Base-by-base conservation (phyloP, 768 basidiomycete species). In the Tulasnella sp. region DNA sequence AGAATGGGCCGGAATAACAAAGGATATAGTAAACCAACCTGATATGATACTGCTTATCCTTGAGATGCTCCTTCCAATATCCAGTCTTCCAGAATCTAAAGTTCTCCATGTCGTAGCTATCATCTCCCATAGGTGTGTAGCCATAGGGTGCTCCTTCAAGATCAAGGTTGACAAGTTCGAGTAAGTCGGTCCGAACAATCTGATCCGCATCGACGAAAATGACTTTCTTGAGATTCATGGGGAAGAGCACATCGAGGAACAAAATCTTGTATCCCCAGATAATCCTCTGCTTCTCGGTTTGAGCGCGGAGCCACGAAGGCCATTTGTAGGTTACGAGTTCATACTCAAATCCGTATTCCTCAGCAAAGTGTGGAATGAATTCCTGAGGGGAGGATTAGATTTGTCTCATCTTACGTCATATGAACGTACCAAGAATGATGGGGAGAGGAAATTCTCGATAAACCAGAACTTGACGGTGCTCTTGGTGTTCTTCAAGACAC, bases 251-350 rank as follows among this genome's bases (percentile, higher is more conserved):
- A 59, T 99, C 95, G 13, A 99, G 77, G 76, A 99, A 99, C 37
- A 99, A 79, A 56, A 99, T 99, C 69, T 99, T 98, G 73, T 98
- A 99, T 0, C 88, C 93, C 95, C 95, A 98, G 58, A 99, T 99
- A 50, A 93, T 83, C 8, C 95, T 77, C 65, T 99, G 95, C 65
- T 99, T 99, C 69, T 99, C 95, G 53, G 82, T 90, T 63, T 98
- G 95, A 12, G 78, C 78, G n/a, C 90, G 83, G 3, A 99, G 73
- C 93, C 93, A 99, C 1, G 85, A 86, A 0, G 95, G 95, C 93
- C 93, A 99, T 62, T 95, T 95, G 71, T 98, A 99, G 0, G 95
- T 99, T 49, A 99, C 86, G 12, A 99, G 74, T 62, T 98, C 93
- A 61, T 95, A 99, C 62, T 92, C 77, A 74, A 98, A 99, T 34